These are phyloP conservation scores for Pythium folliculosum DNA, from an alignment of 352 stramenopile species.

Conservation along the genomic window DNA sequence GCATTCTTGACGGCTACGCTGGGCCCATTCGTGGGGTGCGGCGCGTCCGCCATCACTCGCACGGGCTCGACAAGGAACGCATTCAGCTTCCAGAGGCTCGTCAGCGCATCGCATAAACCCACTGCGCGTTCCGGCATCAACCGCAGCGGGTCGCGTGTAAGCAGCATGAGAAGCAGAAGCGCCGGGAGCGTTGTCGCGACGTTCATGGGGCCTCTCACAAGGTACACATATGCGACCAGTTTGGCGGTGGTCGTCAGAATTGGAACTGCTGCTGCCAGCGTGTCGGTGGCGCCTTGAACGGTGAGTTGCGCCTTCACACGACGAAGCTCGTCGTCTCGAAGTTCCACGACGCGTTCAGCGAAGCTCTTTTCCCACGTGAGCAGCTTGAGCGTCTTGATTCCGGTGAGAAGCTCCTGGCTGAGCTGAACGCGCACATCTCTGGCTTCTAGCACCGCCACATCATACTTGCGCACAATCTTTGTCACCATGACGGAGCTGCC, in stretches of 20 bases:
- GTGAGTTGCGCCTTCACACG: neutral
- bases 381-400: conserved; percentile 96
- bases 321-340: conserved; percentile 29
- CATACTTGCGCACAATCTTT: conserved; percentile 44
- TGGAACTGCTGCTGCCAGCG: conserved; percentile 32
- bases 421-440: conserved; percentile 94
- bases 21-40: conserved; percentile 33
- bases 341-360: conserved; percentile 44
- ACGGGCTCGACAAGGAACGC: conserved; percentile 16
- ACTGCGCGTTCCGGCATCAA: neutral
- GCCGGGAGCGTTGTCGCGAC: neutral
- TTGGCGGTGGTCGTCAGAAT: conserved; percentile 51
- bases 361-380: conserved; percentile 93
- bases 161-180: conserved; percentile 9
- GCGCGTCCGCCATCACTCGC: neutral
- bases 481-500: neutral
- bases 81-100: conserved; percentile 39
- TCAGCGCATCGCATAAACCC: conserved; percentile 21
- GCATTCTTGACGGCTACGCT: conserved; percentile 52
- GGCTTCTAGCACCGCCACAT: conserved; percentile 84
- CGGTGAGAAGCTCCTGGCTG: conserved; percentile 90
- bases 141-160: neutral
- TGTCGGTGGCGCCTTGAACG: neutral
- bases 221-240: conserved; percentile 52
- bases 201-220: conserved; percentile 13